These are phyloP conservation scores for Auricularia sp. DNA, from an alignment of 768 basidiomycete genomes.

Conservation along the genomic window DNA sequence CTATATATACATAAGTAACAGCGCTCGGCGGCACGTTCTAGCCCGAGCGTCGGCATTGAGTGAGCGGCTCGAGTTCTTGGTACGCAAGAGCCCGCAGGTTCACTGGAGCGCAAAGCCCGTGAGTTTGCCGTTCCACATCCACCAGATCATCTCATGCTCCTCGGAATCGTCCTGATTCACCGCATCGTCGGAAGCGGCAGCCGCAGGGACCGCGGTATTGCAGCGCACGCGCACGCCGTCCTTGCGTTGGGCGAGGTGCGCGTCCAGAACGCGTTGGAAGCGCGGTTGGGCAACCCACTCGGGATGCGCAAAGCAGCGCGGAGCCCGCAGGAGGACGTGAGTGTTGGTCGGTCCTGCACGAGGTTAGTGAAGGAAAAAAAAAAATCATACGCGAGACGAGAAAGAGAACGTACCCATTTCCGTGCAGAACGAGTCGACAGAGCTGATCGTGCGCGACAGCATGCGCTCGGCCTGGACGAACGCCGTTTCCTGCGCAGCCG, in stretches of 20 bases:
- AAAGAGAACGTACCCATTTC: neutral
- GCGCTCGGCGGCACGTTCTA: no score
- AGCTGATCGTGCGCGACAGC: neutral
- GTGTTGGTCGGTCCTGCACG: constrained; percentile 34
- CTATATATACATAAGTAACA: no score
- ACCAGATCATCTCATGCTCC: constrained; percentile 51
- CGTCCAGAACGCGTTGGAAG: constrained; percentile 23
- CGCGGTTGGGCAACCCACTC: constrained; percentile 39
- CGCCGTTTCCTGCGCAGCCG: neutral
- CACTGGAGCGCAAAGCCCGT: constrained; percentile 30
- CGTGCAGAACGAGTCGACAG: neutral
- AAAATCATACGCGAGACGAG: neutral
- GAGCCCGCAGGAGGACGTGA: constrained; percentile 38
- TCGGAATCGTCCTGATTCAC: constrained; percentile 21
- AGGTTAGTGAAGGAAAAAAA: neutral
- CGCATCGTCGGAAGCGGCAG: neutral
- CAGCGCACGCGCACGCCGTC: neutral
- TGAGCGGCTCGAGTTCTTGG: neutral
- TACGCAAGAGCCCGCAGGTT: neutral
- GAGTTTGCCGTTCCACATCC: constrained; percentile 51
- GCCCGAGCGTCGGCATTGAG: no score
- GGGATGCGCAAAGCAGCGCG: constrained; percentile 36
- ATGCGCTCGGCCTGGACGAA: neutral
- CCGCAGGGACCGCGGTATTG: neutral
- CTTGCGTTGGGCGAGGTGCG: neutral